Percentiles rank a stretch among this genome's conserved stretches.
Evolutionary conservation across 2,329 filamentous ascomycete species (phyloP).

Genomic region (Paecilomyces sp.): DNA sequence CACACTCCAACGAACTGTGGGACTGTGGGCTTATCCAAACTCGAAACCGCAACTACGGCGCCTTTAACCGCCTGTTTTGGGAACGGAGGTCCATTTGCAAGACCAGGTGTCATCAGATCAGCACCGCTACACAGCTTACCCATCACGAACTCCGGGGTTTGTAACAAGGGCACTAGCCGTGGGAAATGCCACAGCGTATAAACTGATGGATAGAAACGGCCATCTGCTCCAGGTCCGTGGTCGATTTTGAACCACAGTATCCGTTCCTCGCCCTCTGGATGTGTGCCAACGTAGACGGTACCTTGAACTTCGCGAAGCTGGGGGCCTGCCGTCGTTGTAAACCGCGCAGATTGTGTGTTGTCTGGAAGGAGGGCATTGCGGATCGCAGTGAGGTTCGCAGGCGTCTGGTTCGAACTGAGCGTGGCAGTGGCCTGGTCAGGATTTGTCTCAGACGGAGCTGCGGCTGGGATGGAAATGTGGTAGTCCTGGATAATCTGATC

Average conservation of each 20-base stretch:
- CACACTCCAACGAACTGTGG: slow-evolving; percentile 60
- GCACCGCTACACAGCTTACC: slow-evolving; percentile 58
- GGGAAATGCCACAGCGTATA: slow-evolving; percentile 63
- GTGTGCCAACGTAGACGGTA: slow-evolving; percentile 57
- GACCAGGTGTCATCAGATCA: slow-evolving; percentile 62
- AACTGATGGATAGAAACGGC: slow-evolving; percentile 43
- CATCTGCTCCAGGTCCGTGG: slow-evolving; percentile 40
- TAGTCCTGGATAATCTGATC: slow-evolving; percentile 61
- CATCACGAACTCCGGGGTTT: slow-evolving; percentile 53
- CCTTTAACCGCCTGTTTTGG: slow-evolving; percentile 52
- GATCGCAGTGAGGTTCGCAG: slow-evolving; percentile 42
- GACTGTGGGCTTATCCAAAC: slow-evolving; percentile 52
- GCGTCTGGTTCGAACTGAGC: slow-evolving; percentile 36
- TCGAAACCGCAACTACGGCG: slow-evolving; percentile 57
- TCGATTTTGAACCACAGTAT: slow-evolving; percentile 59
- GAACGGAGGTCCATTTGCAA: slow-evolving; percentile 59
- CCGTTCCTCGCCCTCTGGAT: slow-evolving; percentile 50
- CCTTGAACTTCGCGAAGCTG: slow-evolving; percentile 55
- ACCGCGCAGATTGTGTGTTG: slow-evolving; percentile 54
- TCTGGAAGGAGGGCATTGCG: slow-evolving; percentile 58
- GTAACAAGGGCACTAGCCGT: slow-evolving; percentile 54
- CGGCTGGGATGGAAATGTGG: slow-evolving; percentile 41
- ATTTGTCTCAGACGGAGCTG: slow-evolving; percentile 19
- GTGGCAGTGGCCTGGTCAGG: slow-evolving; percentile 25
- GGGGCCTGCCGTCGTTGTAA: slow-evolving; percentile 58